Percentiles rank a stretch among this genome's conserved stretches.
These are phyloP conservation scores for Hippophae gyantsensis DNA, from an alignment of 306 rosid species.

Conservation along the genomic window DNA sequence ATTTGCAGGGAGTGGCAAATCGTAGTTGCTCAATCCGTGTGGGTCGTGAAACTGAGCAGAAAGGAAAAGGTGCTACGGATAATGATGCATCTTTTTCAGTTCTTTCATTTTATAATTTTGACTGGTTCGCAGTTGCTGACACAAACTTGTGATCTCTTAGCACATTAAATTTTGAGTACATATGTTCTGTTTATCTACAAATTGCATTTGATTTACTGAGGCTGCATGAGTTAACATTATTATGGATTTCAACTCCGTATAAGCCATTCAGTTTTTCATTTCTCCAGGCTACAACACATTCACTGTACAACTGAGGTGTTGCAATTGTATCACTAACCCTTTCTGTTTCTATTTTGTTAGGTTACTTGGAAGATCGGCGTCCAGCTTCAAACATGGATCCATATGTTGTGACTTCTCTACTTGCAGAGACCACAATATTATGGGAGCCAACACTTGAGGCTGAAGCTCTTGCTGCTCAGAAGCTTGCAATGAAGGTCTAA, in stretches of 20 bases:
- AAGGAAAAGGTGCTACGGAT: slow-evolving; percentile 66
- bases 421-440: slow-evolving; percentile 73
- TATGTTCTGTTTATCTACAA: too few species aligned
- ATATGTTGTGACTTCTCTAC: slow-evolving; percentile 63
- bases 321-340: slow-evolving; percentile 10
- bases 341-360: slow-evolving; percentile 27
- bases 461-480: slow-evolving; percentile 97
- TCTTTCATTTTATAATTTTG: too few species aligned
- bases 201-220: too few species aligned
- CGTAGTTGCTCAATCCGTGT: slow-evolving; percentile 99
- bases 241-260: too few species aligned
- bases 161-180: too few species aligned
- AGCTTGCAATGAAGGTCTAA: slow-evolving; percentile 67
- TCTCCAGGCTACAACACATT: too few species aligned
- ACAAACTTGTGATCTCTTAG: too few species aligned
- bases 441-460: slow-evolving; percentile 98
- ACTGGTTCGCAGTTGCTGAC: too few species aligned
- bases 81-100: background rate
- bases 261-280: too few species aligned
- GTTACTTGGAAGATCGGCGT: slow-evolving; percentile 98
- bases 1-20: slow-evolving; percentile 89
- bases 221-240: too few species aligned
- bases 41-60: slow-evolving; percentile 84
- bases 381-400: slow-evolving; percentile 99
- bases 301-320: too few species aligned